A percentile compares a stretch with the other conserved stretches of the same genome.
Evolutionary conservation across 257 asterid species (phyloP).

Genomic region (Agastache rugosa): DNA sequence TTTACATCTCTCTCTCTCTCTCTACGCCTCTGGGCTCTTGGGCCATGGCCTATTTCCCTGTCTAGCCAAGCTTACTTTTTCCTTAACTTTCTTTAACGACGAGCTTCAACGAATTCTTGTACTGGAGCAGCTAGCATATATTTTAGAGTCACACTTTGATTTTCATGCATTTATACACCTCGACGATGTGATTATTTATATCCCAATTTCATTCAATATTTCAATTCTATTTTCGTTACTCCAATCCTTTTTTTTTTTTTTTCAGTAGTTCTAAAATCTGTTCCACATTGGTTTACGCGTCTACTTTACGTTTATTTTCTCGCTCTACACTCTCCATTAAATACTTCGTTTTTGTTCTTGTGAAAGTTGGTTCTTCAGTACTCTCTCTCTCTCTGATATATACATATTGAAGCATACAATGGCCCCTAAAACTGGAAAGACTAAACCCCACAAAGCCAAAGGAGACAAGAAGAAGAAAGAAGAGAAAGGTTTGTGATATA

Average conservation of each 20-base stretch:
- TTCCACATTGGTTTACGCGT: neutral
- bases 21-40: neutral
- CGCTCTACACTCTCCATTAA: too few species aligned
- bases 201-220: neutral
- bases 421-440: conserved; percentile 83
- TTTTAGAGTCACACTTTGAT: conserved; percentile 17
- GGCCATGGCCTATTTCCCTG: neutral
- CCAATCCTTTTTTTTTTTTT: neutral
- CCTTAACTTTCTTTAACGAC: neutral
- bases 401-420: conserved; percentile 32
- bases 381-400: conserved; percentile 18
- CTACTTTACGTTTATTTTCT: too few species aligned
- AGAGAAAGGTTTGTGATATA: conserved; percentile 63
- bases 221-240: neutral
- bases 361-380: too few species aligned
- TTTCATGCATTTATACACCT: neutral
- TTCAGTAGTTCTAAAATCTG: neutral
- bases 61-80: neutral
- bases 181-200: conserved; percentile 32
- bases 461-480: conserved; percentile 95
- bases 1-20: conserved; percentile 26
- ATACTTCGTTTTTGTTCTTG: too few species aligned
- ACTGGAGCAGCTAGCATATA: neutral
- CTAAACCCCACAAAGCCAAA: conserved; percentile 62
- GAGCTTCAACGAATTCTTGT: conserved; percentile 25